Evolutionary conservation across 2,329 filamentous ascomycete species (phyloP).

Genomic region (Kalaharituber pfeilii): DNA sequence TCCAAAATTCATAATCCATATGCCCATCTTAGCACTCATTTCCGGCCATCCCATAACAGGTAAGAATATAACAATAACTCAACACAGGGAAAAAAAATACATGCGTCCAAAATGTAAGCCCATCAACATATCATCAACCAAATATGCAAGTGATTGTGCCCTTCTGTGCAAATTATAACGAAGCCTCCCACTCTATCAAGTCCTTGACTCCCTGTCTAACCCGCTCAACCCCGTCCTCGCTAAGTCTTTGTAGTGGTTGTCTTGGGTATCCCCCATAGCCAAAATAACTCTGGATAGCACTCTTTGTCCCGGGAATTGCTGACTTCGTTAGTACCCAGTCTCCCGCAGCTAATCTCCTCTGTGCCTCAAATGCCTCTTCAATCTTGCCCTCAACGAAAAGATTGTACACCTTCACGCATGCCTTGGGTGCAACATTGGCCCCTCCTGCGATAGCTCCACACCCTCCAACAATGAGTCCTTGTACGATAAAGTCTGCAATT

Average conservation of each 20-base stretch:
- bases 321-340: constrained; percentile 74
- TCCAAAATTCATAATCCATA: too few species aligned
- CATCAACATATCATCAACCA: too few species aligned
- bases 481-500: constrained; percentile 72
- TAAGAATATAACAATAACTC: too few species aligned
- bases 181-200: constrained; percentile 47
- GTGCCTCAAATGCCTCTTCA: constrained; percentile 56
- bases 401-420: constrained; percentile 62
- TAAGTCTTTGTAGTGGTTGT: constrained; percentile 50
- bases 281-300: constrained; percentile 60
- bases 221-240: constrained; percentile 34
- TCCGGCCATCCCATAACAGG: too few species aligned
- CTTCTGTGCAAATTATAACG: constrained; percentile 21
- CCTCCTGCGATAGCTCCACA: constrained; percentile 72
- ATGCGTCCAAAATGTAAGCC: too few species aligned
- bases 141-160: too few species aligned
- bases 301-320: constrained; percentile 73
- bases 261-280: constrained; percentile 67
- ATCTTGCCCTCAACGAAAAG: constrained; percentile 55
- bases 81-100: too few species aligned
- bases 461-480: constrained; percentile 62
- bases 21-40: too few species aligned
- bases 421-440: constrained; percentile 70
- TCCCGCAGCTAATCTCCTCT: constrained; percentile 58
- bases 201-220: constrained; percentile 43